phyloP scores from a whole-genome alignment of 352 stramenopile species.

The Pythium myriotylum region DNA sequence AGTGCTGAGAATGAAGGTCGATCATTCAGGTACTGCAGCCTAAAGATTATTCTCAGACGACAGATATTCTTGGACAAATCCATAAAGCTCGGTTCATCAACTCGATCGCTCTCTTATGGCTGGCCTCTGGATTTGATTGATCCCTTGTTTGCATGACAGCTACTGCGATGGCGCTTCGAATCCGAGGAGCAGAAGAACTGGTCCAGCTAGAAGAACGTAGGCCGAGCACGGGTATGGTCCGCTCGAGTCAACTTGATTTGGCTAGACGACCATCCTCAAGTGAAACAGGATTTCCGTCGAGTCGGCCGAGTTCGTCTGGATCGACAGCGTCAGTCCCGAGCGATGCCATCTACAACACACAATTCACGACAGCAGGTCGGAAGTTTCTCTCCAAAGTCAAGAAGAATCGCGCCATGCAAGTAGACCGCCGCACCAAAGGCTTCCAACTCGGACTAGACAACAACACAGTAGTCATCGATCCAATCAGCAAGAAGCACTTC shows the following conservation, averaged over 20 bases:
- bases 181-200: neutral
- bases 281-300: neutral
- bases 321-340: constrained; percentile 33
- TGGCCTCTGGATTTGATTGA: neutral
- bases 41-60: constrained; percentile 7
- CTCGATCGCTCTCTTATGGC: neutral
- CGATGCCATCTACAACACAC: constrained; percentile 81
- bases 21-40: neutral
- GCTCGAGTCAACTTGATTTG: neutral
- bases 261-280: constrained; percentile 7
- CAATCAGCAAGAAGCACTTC: constrained; percentile 64
- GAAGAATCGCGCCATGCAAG: constrained; percentile 77
- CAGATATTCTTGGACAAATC: constrained; percentile 22
- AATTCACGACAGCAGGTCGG: constrained; percentile 69
- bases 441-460: constrained; percentile 59
- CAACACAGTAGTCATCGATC: constrained; percentile 47
- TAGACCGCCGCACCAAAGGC: constrained; percentile 63
- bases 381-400: constrained; percentile 74
- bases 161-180: constrained; percentile 13
- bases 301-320: constrained; percentile 10
- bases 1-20: neutral
- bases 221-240: constrained; percentile 11
- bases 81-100: neutral
- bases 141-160: neutral
- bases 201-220: neutral